Evolutionary conservation across 495 filamentous ascomycete species (phyloP).

Genomic region (Glonium stellatum): DNA sequence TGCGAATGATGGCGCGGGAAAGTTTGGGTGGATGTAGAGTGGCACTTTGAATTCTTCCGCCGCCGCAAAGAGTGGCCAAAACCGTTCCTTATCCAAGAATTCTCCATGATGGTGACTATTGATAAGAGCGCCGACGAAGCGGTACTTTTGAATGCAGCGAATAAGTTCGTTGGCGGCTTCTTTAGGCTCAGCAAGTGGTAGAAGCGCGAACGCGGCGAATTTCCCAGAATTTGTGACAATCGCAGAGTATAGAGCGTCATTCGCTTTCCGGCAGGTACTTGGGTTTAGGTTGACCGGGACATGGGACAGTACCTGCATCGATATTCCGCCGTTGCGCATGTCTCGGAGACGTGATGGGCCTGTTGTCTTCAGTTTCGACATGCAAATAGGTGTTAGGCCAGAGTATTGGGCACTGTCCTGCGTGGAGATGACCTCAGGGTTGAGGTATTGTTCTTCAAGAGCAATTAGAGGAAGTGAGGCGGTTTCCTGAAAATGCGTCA

Average conservation of each 20-base stretch:
- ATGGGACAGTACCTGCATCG: slow-evolving; percentile 53
- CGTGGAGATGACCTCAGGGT: slow-evolving; percentile 31
- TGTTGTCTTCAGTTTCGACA: slow-evolving; percentile 38
- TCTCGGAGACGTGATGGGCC: slow-evolving; percentile 42
- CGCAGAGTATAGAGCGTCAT: slow-evolving; percentile 48
- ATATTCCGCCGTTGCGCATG: slow-evolving; percentile 46
- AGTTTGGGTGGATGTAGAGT: slow-evolving; percentile 51
- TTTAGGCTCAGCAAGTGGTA: slow-evolving; percentile 44
- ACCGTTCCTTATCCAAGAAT: slow-evolving; percentile 44
- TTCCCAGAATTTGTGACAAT: slow-evolving; percentile 41
- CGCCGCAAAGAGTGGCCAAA: slow-evolving; percentile 42
- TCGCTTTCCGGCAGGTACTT: slow-evolving; percentile 39
- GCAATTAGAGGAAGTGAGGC: slow-evolving; percentile 42
- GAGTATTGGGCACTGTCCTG: slow-evolving; percentile 32
- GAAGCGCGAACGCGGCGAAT: slow-evolving; percentile 49
- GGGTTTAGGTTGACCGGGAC: slow-evolving; percentile 32
- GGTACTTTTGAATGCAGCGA: slow-evolving; percentile 40
- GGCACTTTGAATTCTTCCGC: slow-evolving; percentile 50
- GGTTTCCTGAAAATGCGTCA: neutral
- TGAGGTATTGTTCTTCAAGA: slow-evolving; percentile 56
- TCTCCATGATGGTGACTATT: slow-evolving; percentile 46
- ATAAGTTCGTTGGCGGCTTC: slow-evolving; percentile 45
- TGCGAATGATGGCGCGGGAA: slow-evolving; percentile 29
- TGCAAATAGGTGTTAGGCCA: slow-evolving; percentile 28
- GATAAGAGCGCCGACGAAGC: slow-evolving; percentile 53